Conservation (phyloP, 2,329 filamentous ascomycete species). For the Sarocladium oryzae region DNA sequence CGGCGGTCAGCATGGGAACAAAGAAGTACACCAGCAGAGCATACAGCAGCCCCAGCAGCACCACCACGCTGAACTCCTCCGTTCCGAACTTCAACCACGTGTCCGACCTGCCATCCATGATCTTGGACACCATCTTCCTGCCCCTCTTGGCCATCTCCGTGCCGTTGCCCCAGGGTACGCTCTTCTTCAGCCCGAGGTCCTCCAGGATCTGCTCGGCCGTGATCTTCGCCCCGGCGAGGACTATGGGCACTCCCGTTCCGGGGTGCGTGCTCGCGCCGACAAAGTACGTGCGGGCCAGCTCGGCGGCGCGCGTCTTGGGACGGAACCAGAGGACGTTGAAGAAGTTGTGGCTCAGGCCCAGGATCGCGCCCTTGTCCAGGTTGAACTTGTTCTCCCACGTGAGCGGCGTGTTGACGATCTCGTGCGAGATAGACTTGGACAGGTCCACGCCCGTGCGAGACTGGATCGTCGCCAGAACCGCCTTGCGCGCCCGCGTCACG, state of each 20-base stretch:
- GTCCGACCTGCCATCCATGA: conserved; percentile 10
- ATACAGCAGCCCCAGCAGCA: conserved; percentile 8
- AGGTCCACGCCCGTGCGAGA: conserved; percentile 51
- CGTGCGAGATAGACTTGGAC: conserved; percentile 44
- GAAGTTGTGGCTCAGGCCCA: conserved; percentile 66
- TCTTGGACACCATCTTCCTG: conserved; percentile 9
- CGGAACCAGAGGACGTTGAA: conserved; percentile 66
- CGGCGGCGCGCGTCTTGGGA: conserved; percentile 48
- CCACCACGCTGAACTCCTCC: conserved; percentile 13
- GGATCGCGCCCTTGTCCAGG: conserved; percentile 66
- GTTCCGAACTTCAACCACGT: conserved; percentile 15
- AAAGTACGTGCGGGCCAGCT: conserved; percentile 54
- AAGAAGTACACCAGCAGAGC: conserved; percentile 7
- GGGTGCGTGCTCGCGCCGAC: conserved; percentile 72
- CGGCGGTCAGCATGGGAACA: background rate
- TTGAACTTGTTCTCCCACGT: conserved; percentile 65
- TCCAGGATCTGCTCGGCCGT: conserved; percentile 37
- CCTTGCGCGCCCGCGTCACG: conserved; percentile 49
- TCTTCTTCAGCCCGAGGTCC: conserved; percentile 20
- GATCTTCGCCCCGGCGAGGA: conserved; percentile 62
- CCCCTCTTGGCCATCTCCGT: conserved; percentile 2
- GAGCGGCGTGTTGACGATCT: conserved; percentile 58
- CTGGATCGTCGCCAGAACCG: conserved; percentile 55
- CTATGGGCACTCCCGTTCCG: conserved; percentile 69
- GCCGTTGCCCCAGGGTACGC: conserved; percentile 10